Evolutionary conservation across 2,329 filamentous ascomycete species (phyloP), one percentile per base, ranked within the genome.

Genomic region (Penicillium janthinellum): DNA sequence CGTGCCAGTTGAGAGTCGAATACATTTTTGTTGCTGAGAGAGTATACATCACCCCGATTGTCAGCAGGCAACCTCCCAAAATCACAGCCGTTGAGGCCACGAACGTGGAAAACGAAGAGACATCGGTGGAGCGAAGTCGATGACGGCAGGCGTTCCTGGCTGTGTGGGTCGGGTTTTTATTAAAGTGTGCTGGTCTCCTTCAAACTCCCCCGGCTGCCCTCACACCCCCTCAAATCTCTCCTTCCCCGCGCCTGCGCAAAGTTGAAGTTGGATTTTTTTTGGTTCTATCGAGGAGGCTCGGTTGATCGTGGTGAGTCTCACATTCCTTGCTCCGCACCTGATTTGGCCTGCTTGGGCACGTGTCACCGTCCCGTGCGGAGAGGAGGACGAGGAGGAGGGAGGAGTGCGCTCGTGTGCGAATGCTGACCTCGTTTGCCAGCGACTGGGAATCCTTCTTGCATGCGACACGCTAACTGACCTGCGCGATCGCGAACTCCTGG

Each of bases 401-500:
- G 56, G 25, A 31, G 56, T 48, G 20, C 47, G 49, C 39, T 47
- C 49, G 56, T 57, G 41, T 45, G 52, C 41, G 28, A 37, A 42
- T 42, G 42, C 48, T 57, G 35, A 57, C 42, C 7, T 53, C 41
- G 39, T 17, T 47, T 11, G 17, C 2, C 49, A 54, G 44, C 47
- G 49, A 56, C 55, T 47, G 28, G 38, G 53, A 41, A 41, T 38
- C 42, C 62, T 64, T 60, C 62, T 64, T 64, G 60, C 57, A 60
- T 64, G 55, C 62, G 54, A 56, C 54, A 56, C 54, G n/a, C 15
- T 41, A 15, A 25, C n/a, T 28, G 28, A 41, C 42, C 53, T 50
- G 45, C 45, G 48, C 47, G 52, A 47, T 53, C 51, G 41, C 56
- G 38, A 54, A 48, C 56, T 44, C 47, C 31, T 41, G 10, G 28